phyloP scores from a whole-genome alignment of 805 yeast genomes.

The Sugiyamaella mastotermitis region DNA sequence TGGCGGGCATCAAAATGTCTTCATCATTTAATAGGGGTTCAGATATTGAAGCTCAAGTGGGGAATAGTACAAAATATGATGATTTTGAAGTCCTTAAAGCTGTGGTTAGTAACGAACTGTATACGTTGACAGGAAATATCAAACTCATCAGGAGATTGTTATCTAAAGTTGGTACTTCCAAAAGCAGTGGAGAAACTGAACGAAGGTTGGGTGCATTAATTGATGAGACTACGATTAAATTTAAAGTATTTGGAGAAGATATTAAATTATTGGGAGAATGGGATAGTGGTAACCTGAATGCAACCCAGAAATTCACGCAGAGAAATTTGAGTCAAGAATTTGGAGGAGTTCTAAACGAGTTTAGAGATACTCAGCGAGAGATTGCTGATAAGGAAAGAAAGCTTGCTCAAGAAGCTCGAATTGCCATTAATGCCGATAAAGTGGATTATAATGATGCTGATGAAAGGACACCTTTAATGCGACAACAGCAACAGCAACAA shows the following conservation, averaged over 20 bases:
- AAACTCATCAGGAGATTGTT: constrained; percentile 12
- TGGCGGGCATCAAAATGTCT: too few species aligned
- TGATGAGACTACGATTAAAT: constrained; percentile 15
- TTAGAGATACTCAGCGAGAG: constrained; percentile 36
- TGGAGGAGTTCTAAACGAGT: constrained; percentile 43
- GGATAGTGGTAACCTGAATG: constrained; percentile 13
- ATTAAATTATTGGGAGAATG: constrained; percentile 15
- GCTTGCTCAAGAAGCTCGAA: constrained; percentile 5
- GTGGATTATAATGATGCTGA: constrained; percentile 3
- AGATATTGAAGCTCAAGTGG: too few species aligned
- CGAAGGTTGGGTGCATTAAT: constrained; percentile 13
- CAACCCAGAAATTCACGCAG: constrained; percentile 34
- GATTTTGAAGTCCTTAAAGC: constrained; percentile 14
- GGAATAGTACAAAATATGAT: too few species aligned
- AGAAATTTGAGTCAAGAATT: constrained; percentile 55
- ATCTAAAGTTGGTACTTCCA: constrained; percentile 7
- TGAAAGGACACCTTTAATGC: constrained; percentile 22
- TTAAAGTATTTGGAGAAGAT: constrained; percentile 14
- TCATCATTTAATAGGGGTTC: too few species aligned
- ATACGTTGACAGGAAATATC: constrained; percentile 13
- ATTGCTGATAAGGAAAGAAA: constrained; percentile 43
- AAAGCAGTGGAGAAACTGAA: constrained; percentile 6
- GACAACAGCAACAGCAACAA: constrained; percentile 17
- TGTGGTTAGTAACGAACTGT: constrained; percentile 14
- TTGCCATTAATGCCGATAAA: neutral